Evolutionary conservation across 2,329 filamentous ascomycete species (phyloP).

Genomic region (Fusarium buxicola): DNA sequence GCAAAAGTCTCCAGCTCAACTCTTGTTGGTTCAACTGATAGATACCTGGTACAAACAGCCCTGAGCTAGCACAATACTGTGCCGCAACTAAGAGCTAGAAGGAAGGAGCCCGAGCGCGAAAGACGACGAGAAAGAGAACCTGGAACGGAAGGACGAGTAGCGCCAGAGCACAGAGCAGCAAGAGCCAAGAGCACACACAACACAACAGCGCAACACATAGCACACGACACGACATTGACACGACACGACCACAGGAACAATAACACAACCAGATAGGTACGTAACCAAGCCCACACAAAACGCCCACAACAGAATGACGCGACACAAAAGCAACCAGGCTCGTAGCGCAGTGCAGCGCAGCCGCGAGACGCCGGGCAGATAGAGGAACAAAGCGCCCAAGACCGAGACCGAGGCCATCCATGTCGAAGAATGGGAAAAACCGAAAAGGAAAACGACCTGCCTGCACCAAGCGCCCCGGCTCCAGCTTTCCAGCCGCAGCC

Average conservation of each 20-base stretch:
- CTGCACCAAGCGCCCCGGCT: slow-evolving; percentile 27
- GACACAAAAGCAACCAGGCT: slow-evolving; percentile 28
- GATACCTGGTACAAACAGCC: slow-evolving; percentile 33
- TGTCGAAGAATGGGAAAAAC: slow-evolving; percentile 19
- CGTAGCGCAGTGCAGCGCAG: slow-evolving; percentile 25
- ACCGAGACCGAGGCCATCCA: slow-evolving; percentile 19
- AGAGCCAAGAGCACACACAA: slow-evolving; percentile 39
- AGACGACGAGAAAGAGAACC: slow-evolving; percentile 24
- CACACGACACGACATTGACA: slow-evolving; percentile 41
- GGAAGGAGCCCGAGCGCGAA: slow-evolving; percentile 39
- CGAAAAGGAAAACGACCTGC: slow-evolving; percentile 11
- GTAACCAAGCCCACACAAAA: slow-evolving; percentile 18
- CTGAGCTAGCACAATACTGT: slow-evolving; percentile 39
- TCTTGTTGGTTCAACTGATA: slow-evolving; percentile 19
- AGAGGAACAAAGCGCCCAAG: slow-evolving; percentile 21
- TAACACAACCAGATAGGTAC: slow-evolving; percentile 29
- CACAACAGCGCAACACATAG: slow-evolving; percentile 42
- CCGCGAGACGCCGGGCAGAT: slow-evolving; percentile 27
- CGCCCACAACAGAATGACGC: slow-evolving; percentile 32
- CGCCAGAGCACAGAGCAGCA: slow-evolving; percentile 30
- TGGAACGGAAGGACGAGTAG: slow-evolving; percentile 31
- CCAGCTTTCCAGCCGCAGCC: slow-evolving; percentile 19
- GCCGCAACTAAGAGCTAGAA: slow-evolving; percentile 38
- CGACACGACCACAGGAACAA: slow-evolving; percentile 36
- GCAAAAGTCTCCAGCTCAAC: slow-evolving; percentile 8